Evolutionary conservation across 441 rosid genomes (phyloP), one percentile per base, ranked within the genome.

Genomic region (Gossypium gossypioides): DNA sequence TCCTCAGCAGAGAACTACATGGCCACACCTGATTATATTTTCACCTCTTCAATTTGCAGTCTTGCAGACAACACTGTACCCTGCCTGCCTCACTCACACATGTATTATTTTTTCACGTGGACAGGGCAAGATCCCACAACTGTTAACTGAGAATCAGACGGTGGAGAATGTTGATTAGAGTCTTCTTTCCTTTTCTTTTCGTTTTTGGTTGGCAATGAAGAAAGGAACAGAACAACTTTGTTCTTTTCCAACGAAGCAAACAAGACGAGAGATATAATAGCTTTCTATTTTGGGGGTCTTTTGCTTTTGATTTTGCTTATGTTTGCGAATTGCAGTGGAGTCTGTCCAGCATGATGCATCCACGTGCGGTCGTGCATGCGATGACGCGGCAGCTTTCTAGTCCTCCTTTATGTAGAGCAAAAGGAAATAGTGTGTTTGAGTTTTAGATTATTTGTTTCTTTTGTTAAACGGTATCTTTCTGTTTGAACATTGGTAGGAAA

Each of bases 291-390:
- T 3, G 2, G 60, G 4, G 55, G 7, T 32, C 55, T n/a, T 50
- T 50, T 50, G 6, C 7, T 7, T 52, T 52, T 16, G 57, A 27
- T 10, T 22, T 56, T 56, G 34, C 34, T 24, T 1, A 4, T 24
- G 16, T 54, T 55, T 55, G 37, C 63, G 3, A 58, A 12, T 56
- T 56, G 32, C 15, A 10, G 29, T 56, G 59, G 27, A 54, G 27
- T 52, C 37, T 19, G 27, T 52, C 62, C 50, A 4, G 16, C 65
- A 68, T 52, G 64, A 57, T 48, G 72, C 59, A 59, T 42, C 66
- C 86, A 72, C 83, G 77, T 76, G 83, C 72, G 25, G 10, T 64
- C 8, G 18, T 63, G 51, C 68, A 40, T 63, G 8, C 10, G 66
- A 50, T 72, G 75, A 68, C 72, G 46, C 3, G 63, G 65, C 55